phyloP scores from a whole-genome alignment of 257 asterid species.

The Ehretia macrophylla region DNA sequence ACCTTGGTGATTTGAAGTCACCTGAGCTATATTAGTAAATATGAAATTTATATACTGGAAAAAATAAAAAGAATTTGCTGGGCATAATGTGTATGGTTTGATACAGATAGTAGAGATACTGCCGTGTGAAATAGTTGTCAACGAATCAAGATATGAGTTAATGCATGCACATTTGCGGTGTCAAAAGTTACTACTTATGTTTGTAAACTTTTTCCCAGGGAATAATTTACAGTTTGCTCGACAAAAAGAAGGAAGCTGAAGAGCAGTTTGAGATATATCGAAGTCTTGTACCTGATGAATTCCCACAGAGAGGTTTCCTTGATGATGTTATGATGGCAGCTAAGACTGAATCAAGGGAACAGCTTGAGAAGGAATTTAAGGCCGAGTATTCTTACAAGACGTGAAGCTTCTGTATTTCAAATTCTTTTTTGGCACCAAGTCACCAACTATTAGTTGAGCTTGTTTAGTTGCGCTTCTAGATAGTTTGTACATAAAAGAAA shows the following conservation, averaged over 20 bases:
- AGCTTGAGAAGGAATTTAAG: slow-evolving; percentile 47
- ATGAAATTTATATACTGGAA: too few species aligned
- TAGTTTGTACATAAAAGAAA: background rate
- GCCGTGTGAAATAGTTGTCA: background rate
- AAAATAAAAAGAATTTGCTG: too few species aligned
- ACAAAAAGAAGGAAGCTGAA: slow-evolving; percentile 64
- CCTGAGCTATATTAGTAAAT: too few species aligned
- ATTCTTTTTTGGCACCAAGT: background rate
- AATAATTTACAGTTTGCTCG: slow-evolving; percentile 70
- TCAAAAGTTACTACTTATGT: background rate
- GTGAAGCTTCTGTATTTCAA: slow-evolving; percentile 3
- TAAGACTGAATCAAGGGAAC: slow-evolving; percentile 58
- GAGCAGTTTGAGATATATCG: slow-evolving; percentile 65
- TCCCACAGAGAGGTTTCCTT: slow-evolving; percentile 73
- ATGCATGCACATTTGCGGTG: background rate
- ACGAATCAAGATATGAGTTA: too few species aligned
- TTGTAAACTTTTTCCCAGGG: slow-evolving; percentile 48
- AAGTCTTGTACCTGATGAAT: slow-evolving; percentile 79
- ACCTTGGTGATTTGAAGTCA: too few species aligned
- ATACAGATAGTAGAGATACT: background rate
- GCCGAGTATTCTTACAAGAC: slow-evolving; percentile 22
- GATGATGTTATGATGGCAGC: slow-evolving; percentile 84
- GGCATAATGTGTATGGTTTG: too few species aligned
- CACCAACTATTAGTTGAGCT: background rate
- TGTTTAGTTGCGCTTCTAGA: background rate